Base-by-base conservation (phyloP, 768 basidiomycete genomes). In the Polyporus arcularius region DNA sequence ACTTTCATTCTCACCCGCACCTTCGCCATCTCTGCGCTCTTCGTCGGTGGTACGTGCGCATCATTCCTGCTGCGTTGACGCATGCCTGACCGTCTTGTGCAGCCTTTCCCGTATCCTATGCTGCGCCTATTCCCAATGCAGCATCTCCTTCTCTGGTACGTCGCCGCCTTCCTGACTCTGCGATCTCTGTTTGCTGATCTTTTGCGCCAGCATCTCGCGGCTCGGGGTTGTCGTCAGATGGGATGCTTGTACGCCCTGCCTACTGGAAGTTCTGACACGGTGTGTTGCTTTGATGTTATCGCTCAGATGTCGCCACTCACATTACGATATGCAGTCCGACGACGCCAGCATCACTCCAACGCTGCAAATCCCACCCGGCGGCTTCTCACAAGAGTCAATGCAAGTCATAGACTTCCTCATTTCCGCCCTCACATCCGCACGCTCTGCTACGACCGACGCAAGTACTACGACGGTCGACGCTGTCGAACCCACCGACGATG, bases 1-100 rank as follows among this genome's bases (percentile, higher is more conserved):
- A 60, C 52, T 0, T 65, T 65, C 58, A 65, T 65, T 28, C 58
- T 65, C 38, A 65, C 64, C 49, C 64, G 64, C 35, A 42, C 64
- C 39, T 65, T 65, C 55, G 64, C 64, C 41, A 60, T 65, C 39
- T 62, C 64, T 28, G 64, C 64, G 43, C 54, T 65, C 31, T 43
- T 65, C 57, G 60, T 62, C 35, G 64, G 58, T 5, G 58, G 58
- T 60, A 41, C 26, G 58, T 48, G 12, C 15, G 16, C 14, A 31
- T 28, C 15, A n/a, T 11, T 30, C 38, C 26, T 2, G 38, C 11
- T 26, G 14, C 2, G n/a, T 9, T 42, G 31, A 53, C 7, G 40
- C 9, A 30, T 8, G 15, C 21, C 31, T 52, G 21, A 35, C 39
- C 3, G 47, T 11, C 26, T 21, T 26, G 12, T 21, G 2, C 28